Percentiles rank a stretch among this genome's conserved stretches.
Conservation (phyloP, 495 filamentous ascomycete genomes). For the Aspergillus conjunctus region DNA sequence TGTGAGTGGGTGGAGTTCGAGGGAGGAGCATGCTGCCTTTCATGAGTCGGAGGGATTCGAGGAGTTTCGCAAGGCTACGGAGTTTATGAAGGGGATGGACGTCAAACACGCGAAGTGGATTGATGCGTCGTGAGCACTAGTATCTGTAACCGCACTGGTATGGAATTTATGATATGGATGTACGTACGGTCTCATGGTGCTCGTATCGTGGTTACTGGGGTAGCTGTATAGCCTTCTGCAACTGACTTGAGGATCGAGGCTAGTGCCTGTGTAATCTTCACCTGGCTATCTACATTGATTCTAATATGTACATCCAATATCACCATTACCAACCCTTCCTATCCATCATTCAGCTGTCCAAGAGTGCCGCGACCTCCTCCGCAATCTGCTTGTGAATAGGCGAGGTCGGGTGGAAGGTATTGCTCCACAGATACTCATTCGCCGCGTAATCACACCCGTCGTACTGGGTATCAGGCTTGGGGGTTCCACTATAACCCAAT, state of each 20-base stretch:
- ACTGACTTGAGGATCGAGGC: too few species aligned
- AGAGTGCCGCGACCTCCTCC: constrained; percentile 2
- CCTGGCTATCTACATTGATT: too few species aligned
- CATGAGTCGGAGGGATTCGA: constrained; percentile 36
- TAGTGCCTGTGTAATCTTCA: too few species aligned
- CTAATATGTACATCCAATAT: too few species aligned
- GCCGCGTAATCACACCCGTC: constrained; percentile 6
- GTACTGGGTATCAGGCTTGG: neutral
- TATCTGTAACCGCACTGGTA: too few species aligned
- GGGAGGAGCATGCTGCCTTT: constrained; percentile 49
- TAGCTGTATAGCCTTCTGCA: too few species aligned
- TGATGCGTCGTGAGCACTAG: neutral
- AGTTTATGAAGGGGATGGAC: constrained; percentile 39
- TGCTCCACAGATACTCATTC: constrained; percentile 12
- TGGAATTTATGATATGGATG: too few species aligned
- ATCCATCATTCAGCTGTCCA: neutral
- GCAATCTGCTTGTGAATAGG: constrained; percentile 7
- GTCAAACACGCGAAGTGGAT: constrained; percentile 40
- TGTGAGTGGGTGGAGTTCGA: constrained; percentile 51
- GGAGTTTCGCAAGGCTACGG: constrained; percentile 38
- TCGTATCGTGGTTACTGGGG: too few species aligned
- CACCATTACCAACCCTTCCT: too few species aligned
- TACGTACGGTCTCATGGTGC: too few species aligned
- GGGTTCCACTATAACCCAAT: neutral
- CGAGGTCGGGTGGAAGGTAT: constrained; percentile 6